A percentile compares a stretch with the other conserved stretches of the same genome.
These are phyloP conservation scores for Russula vinacea DNA, from an alignment of 768 basidiomycete species.

Conservation along the genomic window DNA sequence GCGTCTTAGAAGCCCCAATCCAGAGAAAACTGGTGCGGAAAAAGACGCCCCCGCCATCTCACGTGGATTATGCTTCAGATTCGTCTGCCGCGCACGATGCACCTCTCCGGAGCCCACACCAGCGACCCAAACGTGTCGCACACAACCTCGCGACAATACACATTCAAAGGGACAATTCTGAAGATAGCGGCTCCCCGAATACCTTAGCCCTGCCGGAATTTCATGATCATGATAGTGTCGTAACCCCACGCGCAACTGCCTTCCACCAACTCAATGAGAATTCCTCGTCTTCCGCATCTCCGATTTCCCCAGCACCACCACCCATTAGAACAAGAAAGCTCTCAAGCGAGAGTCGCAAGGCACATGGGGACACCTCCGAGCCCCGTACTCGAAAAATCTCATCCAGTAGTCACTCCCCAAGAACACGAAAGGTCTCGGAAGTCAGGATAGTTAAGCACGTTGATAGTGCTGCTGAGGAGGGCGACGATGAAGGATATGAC, in stretches of 20 bases:
- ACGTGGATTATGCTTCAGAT: conserved; percentile 47
- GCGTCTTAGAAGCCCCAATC: conserved; percentile 34
- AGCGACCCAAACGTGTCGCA: conserved; percentile 53
- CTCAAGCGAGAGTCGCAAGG: conserved; percentile 33
- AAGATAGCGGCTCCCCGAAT: conserved; percentile 41
- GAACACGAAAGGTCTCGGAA: conserved; percentile 30
- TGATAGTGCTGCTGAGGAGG: conserved; percentile 70
- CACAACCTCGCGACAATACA: conserved; percentile 49
- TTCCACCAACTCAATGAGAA: conserved; percentile 41
- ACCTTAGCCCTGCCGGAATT: conserved; percentile 50
- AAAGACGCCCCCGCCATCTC: conserved; percentile 38
- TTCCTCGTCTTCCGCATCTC: conserved; percentile 33
- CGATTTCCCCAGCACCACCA: conserved; percentile 33
- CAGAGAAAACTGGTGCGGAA: conserved; percentile 40
- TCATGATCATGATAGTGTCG: conserved; percentile 46
- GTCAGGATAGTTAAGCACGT: conserved; percentile 46
- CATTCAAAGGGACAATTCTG: conserved; percentile 37
- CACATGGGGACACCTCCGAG: conserved; percentile 13
- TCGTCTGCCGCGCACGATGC: conserved; percentile 43
- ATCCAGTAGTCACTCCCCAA: conserved; percentile 33
- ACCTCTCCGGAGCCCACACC: conserved; percentile 41
- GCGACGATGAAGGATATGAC: conserved; percentile 73
- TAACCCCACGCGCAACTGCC: conserved; percentile 55
- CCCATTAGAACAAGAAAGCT: conserved; percentile 34
- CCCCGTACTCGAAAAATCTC: conserved; percentile 35